Conservation (phyloP, 805 yeast species). For the Spathaspora gorwiae region DNA sequence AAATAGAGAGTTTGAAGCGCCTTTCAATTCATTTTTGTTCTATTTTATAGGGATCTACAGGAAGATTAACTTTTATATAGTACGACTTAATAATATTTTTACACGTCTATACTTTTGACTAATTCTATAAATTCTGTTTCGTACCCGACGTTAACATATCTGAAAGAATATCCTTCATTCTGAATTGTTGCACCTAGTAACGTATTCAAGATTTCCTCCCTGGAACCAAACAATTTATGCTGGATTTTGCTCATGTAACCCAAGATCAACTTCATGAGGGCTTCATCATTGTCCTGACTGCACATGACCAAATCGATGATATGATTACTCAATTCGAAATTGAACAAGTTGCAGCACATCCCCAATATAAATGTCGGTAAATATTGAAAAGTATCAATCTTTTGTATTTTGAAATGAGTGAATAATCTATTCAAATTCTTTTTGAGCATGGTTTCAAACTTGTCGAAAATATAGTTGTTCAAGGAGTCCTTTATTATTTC, state of each 20-base stretch:
- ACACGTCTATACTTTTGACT: constrained; percentile 21
- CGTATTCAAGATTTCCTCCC: constrained; percentile 39
- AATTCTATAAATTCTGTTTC: constrained; percentile 44
- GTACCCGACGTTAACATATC: constrained; percentile 46
- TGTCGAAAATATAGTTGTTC: constrained; percentile 11
- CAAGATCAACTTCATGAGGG: constrained; percentile 45
- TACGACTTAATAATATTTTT: neutral
- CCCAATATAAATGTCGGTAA: constrained; percentile 38
- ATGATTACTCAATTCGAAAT: constrained; percentile 44
- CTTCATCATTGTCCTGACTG: constrained; percentile 60
- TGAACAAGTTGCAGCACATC: constrained; percentile 43
- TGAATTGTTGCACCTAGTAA: constrained; percentile 13
- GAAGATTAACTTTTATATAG: neutral
- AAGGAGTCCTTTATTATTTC: constrained; percentile 3
- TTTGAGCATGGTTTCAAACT: constrained; percentile 46
- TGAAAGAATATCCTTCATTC: constrained; percentile 4
- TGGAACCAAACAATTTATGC: constrained; percentile 46
- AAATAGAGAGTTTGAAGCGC: constrained; percentile 9
- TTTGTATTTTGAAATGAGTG: constrained; percentile 45
- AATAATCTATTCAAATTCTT: constrained; percentile 40
- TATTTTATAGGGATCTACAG: neutral
- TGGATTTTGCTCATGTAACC: constrained; percentile 48
- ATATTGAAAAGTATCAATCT: constrained; percentile 39
- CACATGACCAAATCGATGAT: constrained; percentile 57
- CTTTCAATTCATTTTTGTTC: neutral